A percentile compares a stretch with the other conserved stretches of the same genome.
These are phyloP conservation scores for Globisporangium megalacanthum DNA, from an alignment of 352 stramenopile species.

Conservation along the genomic window DNA sequence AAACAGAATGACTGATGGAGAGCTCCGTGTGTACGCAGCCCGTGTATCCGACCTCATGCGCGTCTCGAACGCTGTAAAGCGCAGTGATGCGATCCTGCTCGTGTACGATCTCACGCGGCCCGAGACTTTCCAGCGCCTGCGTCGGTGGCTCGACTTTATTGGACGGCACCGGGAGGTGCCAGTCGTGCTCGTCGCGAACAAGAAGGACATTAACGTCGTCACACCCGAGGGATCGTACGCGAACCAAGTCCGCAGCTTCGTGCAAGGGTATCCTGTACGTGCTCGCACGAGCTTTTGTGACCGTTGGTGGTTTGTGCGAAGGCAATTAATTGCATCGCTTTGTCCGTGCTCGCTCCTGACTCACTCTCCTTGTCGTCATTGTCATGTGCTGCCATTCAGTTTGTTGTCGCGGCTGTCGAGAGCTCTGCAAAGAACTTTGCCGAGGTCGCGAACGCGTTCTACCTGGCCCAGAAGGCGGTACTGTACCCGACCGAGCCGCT, in stretches of 20 bases:
- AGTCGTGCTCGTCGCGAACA: slow-evolving; percentile 87
- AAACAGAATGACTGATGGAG: no score
- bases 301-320: background rate
- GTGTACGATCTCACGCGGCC: slow-evolving; percentile 84
- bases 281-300: background rate
- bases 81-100: slow-evolving; percentile 81
- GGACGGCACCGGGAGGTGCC: slow-evolving; percentile 83
- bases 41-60: slow-evolving; percentile 77
- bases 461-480: slow-evolving; percentile 86
- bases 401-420: slow-evolving; percentile 77
- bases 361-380: background rate
- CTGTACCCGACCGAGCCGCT: slow-evolving; percentile 85
- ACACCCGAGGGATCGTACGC: slow-evolving; percentile 55
- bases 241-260: slow-evolving; percentile 65
- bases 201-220: slow-evolving; percentile 77
- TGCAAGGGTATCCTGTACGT: slow-evolving; percentile 65
- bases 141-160: slow-evolving; percentile 83
- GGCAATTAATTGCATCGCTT: no score
- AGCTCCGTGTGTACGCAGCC: slow-evolving; percentile 19
- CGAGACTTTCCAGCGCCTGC: slow-evolving; percentile 80
- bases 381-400: slow-evolving; percentile 21
- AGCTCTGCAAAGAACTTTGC: slow-evolving; percentile 88
- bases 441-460: slow-evolving; percentile 85
- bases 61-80: slow-evolving; percentile 79
- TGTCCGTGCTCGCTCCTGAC: slow-evolving; percentile 3